Base-by-base conservation (phyloP, 148 eudicot species). In the Vaccinium myrtillus region DNA sequence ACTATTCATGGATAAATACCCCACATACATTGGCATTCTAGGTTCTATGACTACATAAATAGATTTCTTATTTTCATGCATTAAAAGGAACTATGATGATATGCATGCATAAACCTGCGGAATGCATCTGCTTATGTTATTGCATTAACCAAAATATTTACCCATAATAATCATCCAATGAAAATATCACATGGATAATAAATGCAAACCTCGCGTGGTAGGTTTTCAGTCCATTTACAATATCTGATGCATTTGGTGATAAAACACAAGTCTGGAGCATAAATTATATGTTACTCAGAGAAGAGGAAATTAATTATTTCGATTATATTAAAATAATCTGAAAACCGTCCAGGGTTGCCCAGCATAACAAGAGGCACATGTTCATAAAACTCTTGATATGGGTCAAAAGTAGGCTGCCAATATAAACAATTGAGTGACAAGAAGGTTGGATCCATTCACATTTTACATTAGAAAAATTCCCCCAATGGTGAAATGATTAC, bases 191-290 rank as follows among this genome's bases (percentile, higher is more conserved):
- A 27, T 12, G 32, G 15, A 77, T 9, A 10, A 77, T 21, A 25
- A 25, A 49, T 25, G 59, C 36, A 51, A 51, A 77, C 4, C 30
- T 50, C 50, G 11, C 5, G 11, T 19, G 30, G 54, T 23, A 12
- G 14, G 8, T 76, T 76, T 76, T 51, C 53, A 49, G 32, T 21
- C 25, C 79, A 50, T 49, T 1, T 48, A 50, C 58, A 77, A 23
- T 16, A 50, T 23, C 80, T 50, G 80, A n/a, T 39, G 53, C 78
- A 49, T 10, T 23, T 49, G 80, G 58, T 50, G 80, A 50, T 49
- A 4, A 77, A 77, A 49, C 59, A 23, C 16, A 77, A 77, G 49
- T 23, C 80, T 23, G 1, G 53, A 77, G 78, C 78, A 75, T 75
- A 46, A 15, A 46, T 46, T 21, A 46, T n/a, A 8, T 75, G 77